Evolutionary conservation across 176 grass and related monocot species (phyloP).

Genomic region (Oryza brachyantha): DNA sequence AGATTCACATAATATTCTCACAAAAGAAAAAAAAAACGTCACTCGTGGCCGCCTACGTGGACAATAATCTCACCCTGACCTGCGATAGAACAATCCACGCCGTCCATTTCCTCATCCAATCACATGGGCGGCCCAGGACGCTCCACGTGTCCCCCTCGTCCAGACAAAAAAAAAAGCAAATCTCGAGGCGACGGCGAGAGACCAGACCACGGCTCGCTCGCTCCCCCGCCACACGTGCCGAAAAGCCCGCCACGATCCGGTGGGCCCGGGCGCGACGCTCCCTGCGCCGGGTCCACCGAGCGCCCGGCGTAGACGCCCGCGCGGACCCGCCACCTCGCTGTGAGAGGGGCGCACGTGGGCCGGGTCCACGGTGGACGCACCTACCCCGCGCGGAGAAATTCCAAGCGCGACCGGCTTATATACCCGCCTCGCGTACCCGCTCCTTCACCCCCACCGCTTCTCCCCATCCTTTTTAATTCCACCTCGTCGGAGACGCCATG

Average conservation of each 20-base stretch:
- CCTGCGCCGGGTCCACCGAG: background rate
- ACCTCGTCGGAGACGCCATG: background rate
- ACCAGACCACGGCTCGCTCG: no score
- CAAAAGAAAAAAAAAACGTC: no score
- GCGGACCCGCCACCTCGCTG: background rate
- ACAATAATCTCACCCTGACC: background rate
- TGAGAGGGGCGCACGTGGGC: background rate
- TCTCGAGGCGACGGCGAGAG: no score
- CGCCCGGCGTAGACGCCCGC: no score
- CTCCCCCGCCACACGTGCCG: background rate
- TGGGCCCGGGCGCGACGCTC: constrained; percentile 12
- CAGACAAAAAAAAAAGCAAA: no score
- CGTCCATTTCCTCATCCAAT: background rate
- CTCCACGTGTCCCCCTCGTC: background rate
- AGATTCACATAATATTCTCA: background rate
- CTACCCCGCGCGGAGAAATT: background rate
- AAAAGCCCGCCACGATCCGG: background rate
- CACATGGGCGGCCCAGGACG: background rate
- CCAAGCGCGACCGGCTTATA: constrained; percentile 21
- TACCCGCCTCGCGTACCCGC: constrained; percentile 28
- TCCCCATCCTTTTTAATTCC: background rate
- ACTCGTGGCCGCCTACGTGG: no score
- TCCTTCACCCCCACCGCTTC: background rate
- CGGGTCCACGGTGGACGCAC: background rate
- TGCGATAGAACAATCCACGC: background rate